Conservation (phyloP, 2,329 filamentous ascomycete species). For the Botrytis squamosa region DNA sequence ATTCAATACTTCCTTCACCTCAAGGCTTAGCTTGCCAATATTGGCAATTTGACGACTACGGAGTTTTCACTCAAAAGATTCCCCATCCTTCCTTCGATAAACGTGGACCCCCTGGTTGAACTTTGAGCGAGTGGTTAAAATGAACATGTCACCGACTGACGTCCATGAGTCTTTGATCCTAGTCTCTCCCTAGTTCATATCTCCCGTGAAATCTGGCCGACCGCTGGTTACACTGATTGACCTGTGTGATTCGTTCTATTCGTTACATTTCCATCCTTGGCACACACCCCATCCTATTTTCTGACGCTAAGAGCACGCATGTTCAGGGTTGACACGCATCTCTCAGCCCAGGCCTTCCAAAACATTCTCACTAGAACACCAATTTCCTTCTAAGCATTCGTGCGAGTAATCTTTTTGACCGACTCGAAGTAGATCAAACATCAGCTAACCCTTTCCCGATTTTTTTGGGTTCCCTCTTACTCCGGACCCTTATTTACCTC, state of each 20-base stretch:
- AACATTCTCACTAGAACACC: conserved; percentile 19
- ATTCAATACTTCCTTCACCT: not conserved
- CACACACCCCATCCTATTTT: not conserved
- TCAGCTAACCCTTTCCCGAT: not conserved
- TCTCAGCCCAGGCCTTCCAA: conserved; percentile 7
- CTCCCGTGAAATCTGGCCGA: conserved; percentile 20
- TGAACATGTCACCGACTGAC: conserved; percentile 11
- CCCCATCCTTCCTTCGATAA: conserved; percentile 16
- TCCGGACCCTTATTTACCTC: not conserved
- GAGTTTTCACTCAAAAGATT: conserved; percentile 2
- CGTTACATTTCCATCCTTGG: conserved; percentile 14
- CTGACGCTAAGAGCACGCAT: conserved; percentile 17
- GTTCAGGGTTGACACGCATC: conserved; percentile 19
- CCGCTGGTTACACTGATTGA: not conserved
- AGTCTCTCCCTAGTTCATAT: not conserved
- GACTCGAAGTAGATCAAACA: not conserved
- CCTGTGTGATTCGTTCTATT: conserved; percentile 4
- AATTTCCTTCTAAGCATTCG: conserved; percentile 18
- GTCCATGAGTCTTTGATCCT: conserved; percentile 1
- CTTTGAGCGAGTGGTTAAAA: not conserved
- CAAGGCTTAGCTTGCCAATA: conserved; percentile 1
- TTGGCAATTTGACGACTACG: not conserved
- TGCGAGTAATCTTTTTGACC: conserved; percentile 1
- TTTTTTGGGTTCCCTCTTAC: not conserved
- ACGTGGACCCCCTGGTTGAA: conserved; percentile 17